Evolutionary conservation across 2,329 filamentous ascomycete genomes (phyloP).

Genomic region (Diaporthe citriasiana): DNA sequence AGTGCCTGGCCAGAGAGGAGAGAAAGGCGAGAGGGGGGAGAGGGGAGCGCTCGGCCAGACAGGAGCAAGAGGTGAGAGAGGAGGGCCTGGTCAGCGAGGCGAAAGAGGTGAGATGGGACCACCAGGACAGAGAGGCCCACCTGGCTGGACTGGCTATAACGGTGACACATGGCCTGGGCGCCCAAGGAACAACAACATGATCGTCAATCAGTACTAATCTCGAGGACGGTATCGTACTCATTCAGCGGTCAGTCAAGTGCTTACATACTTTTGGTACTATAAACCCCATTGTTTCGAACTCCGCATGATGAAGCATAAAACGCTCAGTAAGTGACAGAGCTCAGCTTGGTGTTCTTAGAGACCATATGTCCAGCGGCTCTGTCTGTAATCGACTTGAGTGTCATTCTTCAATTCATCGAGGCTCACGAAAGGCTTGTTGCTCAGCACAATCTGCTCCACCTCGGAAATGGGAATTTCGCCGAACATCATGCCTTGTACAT

Average conservation of each 20-base stretch:
- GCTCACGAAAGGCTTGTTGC: background rate
- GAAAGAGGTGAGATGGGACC: background rate
- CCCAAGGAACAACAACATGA: background rate
- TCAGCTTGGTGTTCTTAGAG: background rate
- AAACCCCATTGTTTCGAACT: background rate
- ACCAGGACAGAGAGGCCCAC: background rate
- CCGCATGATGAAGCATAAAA: too few species aligned
- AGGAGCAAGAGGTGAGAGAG: background rate
- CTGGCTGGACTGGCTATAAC: background rate
- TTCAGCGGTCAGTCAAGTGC: background rate
- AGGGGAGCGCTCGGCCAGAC: background rate
- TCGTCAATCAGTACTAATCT: background rate
- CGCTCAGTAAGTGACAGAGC: background rate
- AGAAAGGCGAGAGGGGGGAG: background rate
- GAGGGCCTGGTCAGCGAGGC: background rate
- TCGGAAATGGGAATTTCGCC: background rate
- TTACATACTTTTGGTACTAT: background rate
- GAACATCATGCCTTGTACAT: conserved; percentile 9
- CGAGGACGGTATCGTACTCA: background rate
- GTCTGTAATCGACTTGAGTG: background rate
- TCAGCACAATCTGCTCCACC: conserved; percentile 4
- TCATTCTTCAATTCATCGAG: background rate
- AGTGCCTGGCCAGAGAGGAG: background rate
- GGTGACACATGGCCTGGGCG: background rate
- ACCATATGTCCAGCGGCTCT: background rate